A percentile compares a stretch with the other conserved stretches of the same genome.
phyloP scores from a whole-genome alignment of 2,329 filamentous ascomycete species.

The Aureobasidium lini region DNA sequence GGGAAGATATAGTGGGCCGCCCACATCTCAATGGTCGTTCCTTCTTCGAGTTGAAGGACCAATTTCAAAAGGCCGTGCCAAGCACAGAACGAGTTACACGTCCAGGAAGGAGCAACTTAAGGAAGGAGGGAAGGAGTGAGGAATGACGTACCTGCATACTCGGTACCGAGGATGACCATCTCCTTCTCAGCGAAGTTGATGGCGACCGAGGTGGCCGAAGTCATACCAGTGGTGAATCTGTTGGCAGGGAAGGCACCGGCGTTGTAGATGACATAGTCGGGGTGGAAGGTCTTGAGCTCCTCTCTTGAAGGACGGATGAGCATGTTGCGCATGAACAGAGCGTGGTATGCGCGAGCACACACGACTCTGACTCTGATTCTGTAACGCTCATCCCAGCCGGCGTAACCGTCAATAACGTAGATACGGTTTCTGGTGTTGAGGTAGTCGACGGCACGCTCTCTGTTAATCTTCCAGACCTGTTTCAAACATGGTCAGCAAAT shows the following conservation, averaged over 20 bases:
- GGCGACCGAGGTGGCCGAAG: conserved; percentile 91
- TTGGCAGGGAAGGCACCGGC: conserved; percentile 97
- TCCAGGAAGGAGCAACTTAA: too few species aligned
- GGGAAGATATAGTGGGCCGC: too few species aligned
- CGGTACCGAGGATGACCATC: conserved; percentile 99
- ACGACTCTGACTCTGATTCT: conserved; percentile 95
- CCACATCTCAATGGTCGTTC: too few species aligned
- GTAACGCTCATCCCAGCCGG: conserved; percentile 98
- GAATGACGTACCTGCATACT: too few species aligned
- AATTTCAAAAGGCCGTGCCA: too few species aligned
- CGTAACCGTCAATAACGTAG: conserved; percentile 95
- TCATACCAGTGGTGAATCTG: conserved; percentile 97
- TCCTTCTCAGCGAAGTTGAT: conserved; percentile 99
- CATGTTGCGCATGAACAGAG: conserved; percentile 99
- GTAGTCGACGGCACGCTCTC: conserved; percentile 97
- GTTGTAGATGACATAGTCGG: conserved; percentile 99
- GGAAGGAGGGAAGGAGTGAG: too few species aligned
- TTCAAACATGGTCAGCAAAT: conserved; percentile 19
- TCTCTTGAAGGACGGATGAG: conserved; percentile 86
- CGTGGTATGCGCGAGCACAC: conserved; percentile 98
- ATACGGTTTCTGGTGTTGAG: conserved; percentile 98
- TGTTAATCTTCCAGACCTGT: conserved; percentile 99
- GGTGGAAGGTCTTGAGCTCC: conserved; percentile 95
- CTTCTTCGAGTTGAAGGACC: too few species aligned
- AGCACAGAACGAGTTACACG: too few species aligned